phyloP scores from a whole-genome alignment of 2,329 filamentous ascomycete species.

The Fusarium odoratissimum region DNA sequence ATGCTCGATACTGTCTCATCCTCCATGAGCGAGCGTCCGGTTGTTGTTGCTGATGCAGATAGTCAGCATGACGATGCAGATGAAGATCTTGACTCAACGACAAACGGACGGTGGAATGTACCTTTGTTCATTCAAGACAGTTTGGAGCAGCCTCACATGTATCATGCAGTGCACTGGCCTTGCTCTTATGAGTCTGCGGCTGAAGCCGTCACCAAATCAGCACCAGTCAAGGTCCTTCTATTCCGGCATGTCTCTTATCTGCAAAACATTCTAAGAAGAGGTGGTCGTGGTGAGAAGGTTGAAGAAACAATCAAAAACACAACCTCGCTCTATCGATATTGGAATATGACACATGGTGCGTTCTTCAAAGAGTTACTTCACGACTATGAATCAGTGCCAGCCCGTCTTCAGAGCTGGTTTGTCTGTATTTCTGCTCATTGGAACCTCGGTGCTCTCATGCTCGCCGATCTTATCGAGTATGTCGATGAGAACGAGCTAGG shows the following conservation, averaged over 20 bases:
- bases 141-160: conserved; percentile 36
- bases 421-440: conserved; percentile 67
- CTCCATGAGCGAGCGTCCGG: conserved; percentile 58
- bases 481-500: conserved; percentile 57
- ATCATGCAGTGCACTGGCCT: conserved; percentile 57
- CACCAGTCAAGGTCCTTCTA: conserved; percentile 68
- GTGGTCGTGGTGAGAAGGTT: conserved; percentile 50
- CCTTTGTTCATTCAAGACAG: conserved; percentile 43
- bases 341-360: conserved; percentile 62
- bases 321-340: conserved; percentile 63
- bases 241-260: conserved; percentile 64
- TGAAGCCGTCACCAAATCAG: conserved; percentile 60
- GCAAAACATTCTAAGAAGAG: conserved; percentile 60
- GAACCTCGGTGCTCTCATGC: conserved; percentile 65
- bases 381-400: conserved; percentile 60
- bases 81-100: conserved; percentile 19
- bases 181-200: conserved; percentile 64
- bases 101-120: conserved; percentile 40
- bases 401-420: conserved; percentile 69
- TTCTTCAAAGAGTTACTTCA: conserved; percentile 64
- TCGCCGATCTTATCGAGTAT: conserved; percentile 64
- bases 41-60: conserved; percentile 54
- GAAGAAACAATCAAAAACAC: conserved; percentile 62
- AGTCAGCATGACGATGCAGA: conserved; percentile 49
- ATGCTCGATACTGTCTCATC: conserved; percentile 70